Evolutionary conservation across 192 early-diverging fungal species (phyloP).

Genomic region (Coemansia sp.): DNA sequence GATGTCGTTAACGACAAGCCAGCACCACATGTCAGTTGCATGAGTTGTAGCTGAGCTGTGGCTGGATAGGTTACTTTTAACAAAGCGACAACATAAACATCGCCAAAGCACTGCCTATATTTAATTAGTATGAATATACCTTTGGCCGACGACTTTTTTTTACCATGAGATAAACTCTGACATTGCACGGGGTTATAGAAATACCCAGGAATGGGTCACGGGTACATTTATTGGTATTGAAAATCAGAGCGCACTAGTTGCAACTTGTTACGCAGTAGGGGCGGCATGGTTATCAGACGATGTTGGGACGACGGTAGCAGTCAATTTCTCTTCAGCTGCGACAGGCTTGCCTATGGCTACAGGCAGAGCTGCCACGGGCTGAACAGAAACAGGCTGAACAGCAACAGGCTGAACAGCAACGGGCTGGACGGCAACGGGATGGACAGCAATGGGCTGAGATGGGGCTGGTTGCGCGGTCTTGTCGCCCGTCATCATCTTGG

Average conservation of each 20-base stretch:
- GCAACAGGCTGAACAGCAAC: no score
- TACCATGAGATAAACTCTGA: not conserved
- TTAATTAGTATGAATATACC: no score
- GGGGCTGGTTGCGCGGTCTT: not conserved
- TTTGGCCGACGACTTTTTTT: no score
- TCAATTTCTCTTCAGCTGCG: not conserved
- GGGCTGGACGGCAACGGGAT: no score
- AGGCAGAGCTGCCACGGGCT: not conserved
- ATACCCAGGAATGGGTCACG: not conserved
- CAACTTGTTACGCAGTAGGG: not conserved
- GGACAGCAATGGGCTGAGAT: no score
- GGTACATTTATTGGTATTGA: not conserved
- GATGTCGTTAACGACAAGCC: no score
- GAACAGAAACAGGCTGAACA: no score
- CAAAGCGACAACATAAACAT: no score
- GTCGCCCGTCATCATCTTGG: conserved; percentile 56
- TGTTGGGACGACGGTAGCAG: not conserved
- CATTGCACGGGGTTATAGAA: not conserved
- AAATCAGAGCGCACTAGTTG: not conserved
- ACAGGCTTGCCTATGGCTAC: not conserved
- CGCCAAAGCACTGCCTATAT: no score
- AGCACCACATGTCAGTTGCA: not conserved
- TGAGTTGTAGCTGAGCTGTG: not conserved
- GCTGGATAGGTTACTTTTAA: no score
- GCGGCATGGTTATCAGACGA: not conserved